Conservation (phyloP, 768 basidiomycete genomes). For the Mycena albidolilacea region DNA sequence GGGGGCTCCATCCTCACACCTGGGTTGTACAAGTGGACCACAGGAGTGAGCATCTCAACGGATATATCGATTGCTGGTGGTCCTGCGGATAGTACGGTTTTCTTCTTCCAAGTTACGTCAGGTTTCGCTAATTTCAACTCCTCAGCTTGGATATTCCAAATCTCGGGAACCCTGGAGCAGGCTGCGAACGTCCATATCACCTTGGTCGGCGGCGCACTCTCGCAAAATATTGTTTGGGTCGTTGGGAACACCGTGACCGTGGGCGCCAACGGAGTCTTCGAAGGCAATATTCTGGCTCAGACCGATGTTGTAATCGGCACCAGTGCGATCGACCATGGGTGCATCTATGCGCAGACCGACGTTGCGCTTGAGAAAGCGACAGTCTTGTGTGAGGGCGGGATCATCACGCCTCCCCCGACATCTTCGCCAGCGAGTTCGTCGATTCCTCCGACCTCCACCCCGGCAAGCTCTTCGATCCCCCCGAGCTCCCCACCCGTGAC, state of each 20-base stretch:
- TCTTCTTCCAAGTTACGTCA: not conserved
- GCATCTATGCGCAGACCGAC: slow-evolving; percentile 21
- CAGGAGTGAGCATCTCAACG: slow-evolving; percentile 20
- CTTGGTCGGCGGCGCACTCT: slow-evolving; percentile 15
- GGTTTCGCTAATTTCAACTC: not conserved
- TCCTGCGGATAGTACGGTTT: slow-evolving; percentile 16
- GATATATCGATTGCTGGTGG: slow-evolving; percentile 19
- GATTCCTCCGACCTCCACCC: too few relatives aligned
- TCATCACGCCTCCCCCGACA: too few relatives aligned
- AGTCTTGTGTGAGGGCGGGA: not conserved
- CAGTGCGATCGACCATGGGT: slow-evolving; percentile 11
- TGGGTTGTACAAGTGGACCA: slow-evolving; percentile 30
- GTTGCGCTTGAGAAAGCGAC: slow-evolving; percentile 21
- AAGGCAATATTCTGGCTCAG: slow-evolving; percentile 20
- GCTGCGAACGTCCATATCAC: slow-evolving; percentile 16
- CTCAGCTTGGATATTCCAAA: slow-evolving; percentile 28
- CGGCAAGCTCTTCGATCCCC: not conserved
- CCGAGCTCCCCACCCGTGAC: not conserved
- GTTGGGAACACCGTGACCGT: not conserved
- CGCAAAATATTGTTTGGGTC: slow-evolving; percentile 21
- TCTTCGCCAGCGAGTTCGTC: too few relatives aligned
- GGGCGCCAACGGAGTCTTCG: slow-evolving; percentile 10
- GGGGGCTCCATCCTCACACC: slow-evolving; percentile 11
- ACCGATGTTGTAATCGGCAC: slow-evolving; percentile 12
- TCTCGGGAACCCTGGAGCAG: slow-evolving; percentile 18